phyloP scores from a whole-genome alignment of 345 rosid species.

The Reutealis trisperma region DNA sequence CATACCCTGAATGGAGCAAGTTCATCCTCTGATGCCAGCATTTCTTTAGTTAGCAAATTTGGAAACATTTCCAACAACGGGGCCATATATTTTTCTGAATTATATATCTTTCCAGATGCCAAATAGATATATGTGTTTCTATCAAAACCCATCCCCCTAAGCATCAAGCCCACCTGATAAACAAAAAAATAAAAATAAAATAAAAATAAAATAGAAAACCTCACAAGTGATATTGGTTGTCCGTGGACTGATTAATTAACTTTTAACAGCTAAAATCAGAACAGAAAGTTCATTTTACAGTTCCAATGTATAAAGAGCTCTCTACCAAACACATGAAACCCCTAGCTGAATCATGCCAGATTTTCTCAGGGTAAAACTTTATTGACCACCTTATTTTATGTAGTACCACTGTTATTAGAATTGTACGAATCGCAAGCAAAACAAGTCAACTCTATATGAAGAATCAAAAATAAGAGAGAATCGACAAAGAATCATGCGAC shows the following conservation, averaged over 20 bases:
- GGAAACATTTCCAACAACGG: slow-evolving; percentile 97
- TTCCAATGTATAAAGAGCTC: neutral
- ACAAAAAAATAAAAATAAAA: slow-evolving; percentile 9
- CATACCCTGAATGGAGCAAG: slow-evolving; percentile 84
- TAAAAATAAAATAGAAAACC: neutral
- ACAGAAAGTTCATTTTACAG: neutral
- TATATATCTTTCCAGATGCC: slow-evolving; percentile 96
- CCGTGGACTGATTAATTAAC: neutral
- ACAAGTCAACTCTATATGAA: too few species aligned
- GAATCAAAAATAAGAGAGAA: too few species aligned
- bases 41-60: slow-evolving; percentile 85
- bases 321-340: neutral
- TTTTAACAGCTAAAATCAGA: neutral
- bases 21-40: slow-evolving; percentile 80
- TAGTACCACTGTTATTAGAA: too few species aligned
- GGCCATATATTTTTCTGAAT: slow-evolving; percentile 84
- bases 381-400: neutral
- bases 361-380: too few species aligned
- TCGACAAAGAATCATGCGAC: too few species aligned
- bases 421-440: too few species aligned
- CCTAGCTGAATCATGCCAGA: neutral
- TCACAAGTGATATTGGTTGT: neutral
- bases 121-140: slow-evolving; percentile 75
- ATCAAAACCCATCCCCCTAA: slow-evolving; percentile 98
- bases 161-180: slow-evolving; percentile 92